Percentiles rank a stretch among this genome's conserved stretches.
phyloP scores from a whole-genome alignment of 257 asterid genomes.

The Salvia rosmarinus region DNA sequence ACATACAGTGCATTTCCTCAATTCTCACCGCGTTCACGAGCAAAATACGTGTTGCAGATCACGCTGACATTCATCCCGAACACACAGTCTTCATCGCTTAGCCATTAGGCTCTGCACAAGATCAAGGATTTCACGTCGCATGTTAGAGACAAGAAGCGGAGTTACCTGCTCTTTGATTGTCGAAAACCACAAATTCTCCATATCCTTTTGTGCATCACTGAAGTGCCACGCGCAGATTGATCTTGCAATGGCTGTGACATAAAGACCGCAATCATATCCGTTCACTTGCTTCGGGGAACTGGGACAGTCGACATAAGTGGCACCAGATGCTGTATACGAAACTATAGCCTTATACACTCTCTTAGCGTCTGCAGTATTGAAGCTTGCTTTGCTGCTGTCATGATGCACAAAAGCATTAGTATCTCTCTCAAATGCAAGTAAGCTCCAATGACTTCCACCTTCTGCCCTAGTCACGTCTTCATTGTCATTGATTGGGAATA shows the following conservation, averaged over 20 bases:
- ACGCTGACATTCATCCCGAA: no score
- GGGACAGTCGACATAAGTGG: conserved; percentile 39
- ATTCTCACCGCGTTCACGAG: no score
- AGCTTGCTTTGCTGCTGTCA: conserved; percentile 53
- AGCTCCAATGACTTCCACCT: conserved; percentile 72
- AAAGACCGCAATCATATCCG: conserved; percentile 80
- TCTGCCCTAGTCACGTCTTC: conserved; percentile 57
- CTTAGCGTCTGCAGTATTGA: conserved; percentile 47
- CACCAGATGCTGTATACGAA: conserved; percentile 35
- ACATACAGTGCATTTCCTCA: no score
- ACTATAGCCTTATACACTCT: conserved; percentile 49
- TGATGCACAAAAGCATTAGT: conserved; percentile 71
- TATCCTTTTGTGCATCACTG: conserved; percentile 36
- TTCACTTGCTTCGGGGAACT: conserved; percentile 41
- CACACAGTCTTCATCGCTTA: conserved; percentile 29
- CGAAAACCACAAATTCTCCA: conserved; percentile 52
- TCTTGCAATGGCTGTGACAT: conserved; percentile 67
- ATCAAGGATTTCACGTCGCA: conserved; percentile 63
- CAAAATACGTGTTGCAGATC: no score
- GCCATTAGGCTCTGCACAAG: conserved; percentile 55
- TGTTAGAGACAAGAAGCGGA: conserved; percentile 47
- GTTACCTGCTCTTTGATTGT: conserved; percentile 51
- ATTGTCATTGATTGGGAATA: conserved; percentile 84
- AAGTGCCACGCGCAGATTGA: conserved; percentile 64
- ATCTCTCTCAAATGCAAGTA: conserved; percentile 62